Conservation (phyloP, 1,139 yeast genomes). For the Geotrichum candidum region DNA sequence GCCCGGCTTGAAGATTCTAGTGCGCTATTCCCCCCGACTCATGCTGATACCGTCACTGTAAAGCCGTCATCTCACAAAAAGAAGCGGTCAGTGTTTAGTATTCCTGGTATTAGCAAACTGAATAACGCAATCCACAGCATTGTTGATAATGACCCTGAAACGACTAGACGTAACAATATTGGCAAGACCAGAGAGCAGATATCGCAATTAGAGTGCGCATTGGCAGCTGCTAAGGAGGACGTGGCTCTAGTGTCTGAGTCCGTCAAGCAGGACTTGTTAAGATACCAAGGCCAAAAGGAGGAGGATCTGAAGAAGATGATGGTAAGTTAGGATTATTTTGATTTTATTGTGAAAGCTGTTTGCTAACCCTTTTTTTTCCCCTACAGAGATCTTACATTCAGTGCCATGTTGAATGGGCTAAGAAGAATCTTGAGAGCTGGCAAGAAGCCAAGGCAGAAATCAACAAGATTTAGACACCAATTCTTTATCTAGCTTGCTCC, state of each 20-base stretch:
- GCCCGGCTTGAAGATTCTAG: conserved; percentile 7
- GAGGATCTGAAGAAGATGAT: conserved; percentile 46
- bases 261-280: conserved; percentile 45
- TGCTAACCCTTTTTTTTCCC: background rate
- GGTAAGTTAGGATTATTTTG: conserved; percentile 12
- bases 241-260: conserved; percentile 47
- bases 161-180: conserved; percentile 54
- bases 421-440: conserved; percentile 66
- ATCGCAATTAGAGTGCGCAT: conserved; percentile 50
- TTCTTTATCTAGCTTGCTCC: background rate
- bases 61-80: conserved; percentile 24
- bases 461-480: conserved; percentile 35
- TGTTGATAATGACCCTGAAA: conserved; percentile 65
- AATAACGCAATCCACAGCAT: conserved; percentile 62
- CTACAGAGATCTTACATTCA: conserved; percentile 44
- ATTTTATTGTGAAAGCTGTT: background rate
- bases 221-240: conserved; percentile 52
- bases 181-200: conserved; percentile 49
- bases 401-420: conserved; percentile 62
- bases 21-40: conserved; percentile 27
- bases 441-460: conserved; percentile 49
- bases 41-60: conserved; percentile 23
- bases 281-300: conserved; percentile 44
- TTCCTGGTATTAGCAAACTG: conserved; percentile 47
- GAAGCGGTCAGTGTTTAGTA: conserved; percentile 36